Conservation (phyloP, 129 eudicot species). For the Oenanthe sinensis region DNA sequence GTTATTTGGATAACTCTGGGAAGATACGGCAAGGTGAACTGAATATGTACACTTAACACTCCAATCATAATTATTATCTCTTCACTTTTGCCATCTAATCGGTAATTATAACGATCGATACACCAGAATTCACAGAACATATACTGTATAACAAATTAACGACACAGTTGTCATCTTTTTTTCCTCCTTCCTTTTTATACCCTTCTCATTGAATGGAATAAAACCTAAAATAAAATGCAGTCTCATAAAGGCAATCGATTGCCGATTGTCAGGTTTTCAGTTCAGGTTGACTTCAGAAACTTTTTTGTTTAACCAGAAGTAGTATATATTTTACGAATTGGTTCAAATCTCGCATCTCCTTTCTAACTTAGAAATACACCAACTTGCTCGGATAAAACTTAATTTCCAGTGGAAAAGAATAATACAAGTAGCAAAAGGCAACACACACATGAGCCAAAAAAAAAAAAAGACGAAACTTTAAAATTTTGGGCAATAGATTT, state of each 20-base stretch:
- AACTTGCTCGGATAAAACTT: background rate
- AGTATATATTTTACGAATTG: background rate
- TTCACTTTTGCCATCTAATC: background rate
- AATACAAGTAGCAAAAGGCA: slow-evolving; percentile 1
- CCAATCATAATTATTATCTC: too few species aligned
- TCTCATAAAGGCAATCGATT: background rate
- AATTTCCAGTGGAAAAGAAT: background rate
- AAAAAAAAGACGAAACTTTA: background rate
- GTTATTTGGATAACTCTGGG: too few species aligned
- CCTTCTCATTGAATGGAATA: too few species aligned
- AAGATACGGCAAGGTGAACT: too few species aligned
- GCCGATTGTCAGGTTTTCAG: background rate
- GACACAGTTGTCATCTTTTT: background rate
- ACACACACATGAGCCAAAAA: background rate
- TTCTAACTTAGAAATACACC: background rate
- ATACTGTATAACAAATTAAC: background rate
- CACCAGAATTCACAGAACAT: background rate
- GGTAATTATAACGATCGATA: too few species aligned
- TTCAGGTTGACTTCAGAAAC: background rate
- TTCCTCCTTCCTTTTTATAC: too few species aligned
- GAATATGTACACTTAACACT: too few species aligned
- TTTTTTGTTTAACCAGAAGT: background rate
- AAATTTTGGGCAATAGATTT: background rate
- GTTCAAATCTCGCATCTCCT: background rate
- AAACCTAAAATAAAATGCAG: too few species aligned